These are phyloP conservation scores for Tuctoria greenei DNA, from an alignment of 176 grass and related monocot species.

Conservation along the genomic window DNA sequence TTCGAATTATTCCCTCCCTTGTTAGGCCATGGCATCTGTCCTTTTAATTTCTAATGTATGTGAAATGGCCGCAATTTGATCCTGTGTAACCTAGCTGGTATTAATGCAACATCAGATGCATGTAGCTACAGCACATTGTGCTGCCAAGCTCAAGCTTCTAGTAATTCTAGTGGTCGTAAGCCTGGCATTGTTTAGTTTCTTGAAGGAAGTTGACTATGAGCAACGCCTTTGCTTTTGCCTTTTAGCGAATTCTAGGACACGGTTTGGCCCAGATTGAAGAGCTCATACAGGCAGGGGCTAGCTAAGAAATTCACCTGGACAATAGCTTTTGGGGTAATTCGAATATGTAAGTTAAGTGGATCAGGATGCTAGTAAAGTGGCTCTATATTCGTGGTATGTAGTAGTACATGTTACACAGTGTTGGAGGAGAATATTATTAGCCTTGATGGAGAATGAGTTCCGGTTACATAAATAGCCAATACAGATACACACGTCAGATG, in stretches of 20 bases:
- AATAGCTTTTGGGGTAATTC: neutral
- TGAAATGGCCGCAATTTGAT: neutral
- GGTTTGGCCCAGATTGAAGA: neutral
- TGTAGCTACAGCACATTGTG: neutral
- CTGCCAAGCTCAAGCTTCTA: neutral
- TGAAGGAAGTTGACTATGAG: neutral
- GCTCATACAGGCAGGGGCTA: neutral
- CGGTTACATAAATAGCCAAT: too few species aligned
- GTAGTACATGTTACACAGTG: too few species aligned
- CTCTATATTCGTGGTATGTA: too few species aligned
- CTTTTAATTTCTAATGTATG: conserved; percentile 1
- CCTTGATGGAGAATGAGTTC: too few species aligned
- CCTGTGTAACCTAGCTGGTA: neutral
- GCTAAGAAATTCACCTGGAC: neutral
- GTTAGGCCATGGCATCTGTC: neutral
- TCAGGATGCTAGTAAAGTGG: neutral
- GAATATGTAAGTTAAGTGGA: neutral
- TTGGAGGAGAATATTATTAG: too few species aligned
- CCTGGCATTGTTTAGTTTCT: neutral
- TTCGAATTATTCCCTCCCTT: neutral
- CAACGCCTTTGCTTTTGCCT: neutral
- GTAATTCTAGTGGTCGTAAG: neutral
- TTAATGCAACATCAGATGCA: neutral
- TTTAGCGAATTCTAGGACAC: neutral
- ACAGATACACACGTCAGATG: too few species aligned